Evolutionary conservation across 352 stramenopile species (phyloP), one percentile per base, ranked within the genome.

Genomic region (Globisporangium megalacanthum): DNA sequence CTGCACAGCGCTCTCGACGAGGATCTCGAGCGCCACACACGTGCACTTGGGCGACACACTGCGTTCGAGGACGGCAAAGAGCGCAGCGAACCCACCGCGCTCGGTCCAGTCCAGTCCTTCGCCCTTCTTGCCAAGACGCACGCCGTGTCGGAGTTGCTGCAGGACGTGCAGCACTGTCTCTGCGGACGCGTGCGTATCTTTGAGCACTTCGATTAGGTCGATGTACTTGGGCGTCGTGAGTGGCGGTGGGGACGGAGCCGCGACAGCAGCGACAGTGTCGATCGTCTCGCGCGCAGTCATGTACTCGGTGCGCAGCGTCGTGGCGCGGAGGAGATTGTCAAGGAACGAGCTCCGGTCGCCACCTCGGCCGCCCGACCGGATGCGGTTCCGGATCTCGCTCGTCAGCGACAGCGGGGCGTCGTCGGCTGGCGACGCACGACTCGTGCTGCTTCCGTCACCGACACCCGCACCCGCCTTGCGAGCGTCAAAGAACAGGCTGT

Each of bases 41-140:
- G 70, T 79, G 46, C 65, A 73, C 35, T 51, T 47, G 29, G 69
- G 65, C 13, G 68, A 81, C 20, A 78, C 69, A 15, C 72, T 54
- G 47, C 54, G 66, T 56, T 64, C 75, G n/a, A 82, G 69, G 10
- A 84, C 54, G 37, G 74, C 57, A 50, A 84, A 70, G 3, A 84
- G 52, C 1, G 69, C 72, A 3, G 69, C 31, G 11, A 84, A 57
- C 5, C 75, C 75, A 15, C 77, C 72, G n/a, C 62, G 56, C 46
- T 82, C 67, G 22, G 79, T 61, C 57, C 57, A 49, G 68, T 65
- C 45, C 54, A 58, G 25, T 29, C 25, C 61, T 45, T 68, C 25
- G 61, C 33, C 35, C 4, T 29, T 29, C 13, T 69, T 72, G 8
- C 65, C 66, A 22, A 64, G 25, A 13, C 73, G 65, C 5, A 81